A percentile compares a stretch with the other conserved stretches of the same genome.
Conservation (phyloP, 768 basidiomycete species). For the Floccularia luteovirens region DNA sequence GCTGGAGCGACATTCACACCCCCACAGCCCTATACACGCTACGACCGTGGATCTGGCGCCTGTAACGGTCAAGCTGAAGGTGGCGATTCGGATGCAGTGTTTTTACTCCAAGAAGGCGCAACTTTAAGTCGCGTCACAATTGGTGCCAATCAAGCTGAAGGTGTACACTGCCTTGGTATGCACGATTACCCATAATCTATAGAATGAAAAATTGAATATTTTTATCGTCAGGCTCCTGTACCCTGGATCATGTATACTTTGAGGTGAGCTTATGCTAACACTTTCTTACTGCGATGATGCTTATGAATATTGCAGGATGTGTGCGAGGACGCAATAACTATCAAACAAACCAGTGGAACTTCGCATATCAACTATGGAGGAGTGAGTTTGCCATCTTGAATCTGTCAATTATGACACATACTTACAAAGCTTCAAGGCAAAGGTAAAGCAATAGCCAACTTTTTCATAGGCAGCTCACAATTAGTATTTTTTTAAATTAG, state of each 20-base stretch:
- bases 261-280: conserved; percentile 16
- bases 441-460: conserved; percentile 16
- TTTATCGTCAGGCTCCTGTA: conserved; percentile 16
- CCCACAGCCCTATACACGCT: conserved; percentile 24
- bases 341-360: conserved; percentile 29
- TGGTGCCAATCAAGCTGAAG: conserved; percentile 32
- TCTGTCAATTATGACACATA: neutral
- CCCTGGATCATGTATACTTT: conserved; percentile 22
- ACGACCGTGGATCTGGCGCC: conserved; percentile 29
- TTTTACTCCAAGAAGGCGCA: conserved; percentile 30
- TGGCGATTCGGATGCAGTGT: conserved; percentile 31
- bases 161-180: conserved; percentile 30
- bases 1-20: conserved; percentile 27
- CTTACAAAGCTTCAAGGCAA: conserved; percentile 3
- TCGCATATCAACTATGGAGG: conserved; percentile 29
- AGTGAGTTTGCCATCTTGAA: conserved; percentile 13
- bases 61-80: conserved; percentile 28
- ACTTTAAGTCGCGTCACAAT: conserved; percentile 31
- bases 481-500: conserved; percentile 7
- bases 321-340: conserved; percentile 30
- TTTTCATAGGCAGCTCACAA: no score
- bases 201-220: neutral
- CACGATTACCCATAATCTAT: neutral
- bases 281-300: neutral
- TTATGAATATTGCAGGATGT: conserved; percentile 16